A percentile compares a stretch with the other conserved stretches of the same genome.
Conservation (phyloP, 805 yeast species). For the Torulaspora microellipsoides region DNA sequence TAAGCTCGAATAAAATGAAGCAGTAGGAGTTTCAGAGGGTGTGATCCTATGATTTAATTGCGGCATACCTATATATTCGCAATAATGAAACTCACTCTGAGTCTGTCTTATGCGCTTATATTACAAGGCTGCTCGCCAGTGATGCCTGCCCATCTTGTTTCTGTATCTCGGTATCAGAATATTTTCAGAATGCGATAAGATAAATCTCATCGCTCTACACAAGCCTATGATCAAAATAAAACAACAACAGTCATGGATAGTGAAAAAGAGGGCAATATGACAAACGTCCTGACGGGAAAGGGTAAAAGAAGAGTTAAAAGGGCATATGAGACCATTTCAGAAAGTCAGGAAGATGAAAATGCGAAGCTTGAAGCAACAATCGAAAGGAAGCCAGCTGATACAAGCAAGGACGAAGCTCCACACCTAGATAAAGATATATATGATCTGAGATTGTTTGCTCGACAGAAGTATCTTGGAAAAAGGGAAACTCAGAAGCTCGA, state of each 20-base stretch:
- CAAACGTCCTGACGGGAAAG: constrained; percentile 11
- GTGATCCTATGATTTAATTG: constrained; percentile 1
- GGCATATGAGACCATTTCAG: constrained; percentile 11
- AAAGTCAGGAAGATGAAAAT: constrained; percentile 17
- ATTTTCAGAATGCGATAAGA: no score
- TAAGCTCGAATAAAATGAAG: constrained; percentile 2
- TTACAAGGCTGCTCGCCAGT: no score
- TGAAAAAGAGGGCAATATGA: not conserved
- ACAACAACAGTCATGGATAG: not conserved
- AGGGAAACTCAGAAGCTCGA: constrained; percentile 46
- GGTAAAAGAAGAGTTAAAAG: constrained; percentile 26
- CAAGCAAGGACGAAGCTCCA: not conserved
- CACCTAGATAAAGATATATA: constrained; percentile 23
- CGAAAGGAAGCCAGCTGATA: constrained; percentile 4
- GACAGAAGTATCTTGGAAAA: constrained; percentile 44
- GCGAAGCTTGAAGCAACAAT: constrained; percentile 1
- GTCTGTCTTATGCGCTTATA: no score
- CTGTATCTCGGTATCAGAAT: no score
- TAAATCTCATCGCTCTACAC: no score
- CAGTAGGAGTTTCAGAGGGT: constrained; percentile 3
- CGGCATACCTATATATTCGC: not conserved
- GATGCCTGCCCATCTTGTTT: no score
- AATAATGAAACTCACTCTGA: no score
- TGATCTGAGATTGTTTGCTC: constrained; percentile 43
- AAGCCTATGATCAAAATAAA: no score